Conservation (phyloP, 1,139 yeast genomes). For the Debaryomyces subglobosus region DNA sequence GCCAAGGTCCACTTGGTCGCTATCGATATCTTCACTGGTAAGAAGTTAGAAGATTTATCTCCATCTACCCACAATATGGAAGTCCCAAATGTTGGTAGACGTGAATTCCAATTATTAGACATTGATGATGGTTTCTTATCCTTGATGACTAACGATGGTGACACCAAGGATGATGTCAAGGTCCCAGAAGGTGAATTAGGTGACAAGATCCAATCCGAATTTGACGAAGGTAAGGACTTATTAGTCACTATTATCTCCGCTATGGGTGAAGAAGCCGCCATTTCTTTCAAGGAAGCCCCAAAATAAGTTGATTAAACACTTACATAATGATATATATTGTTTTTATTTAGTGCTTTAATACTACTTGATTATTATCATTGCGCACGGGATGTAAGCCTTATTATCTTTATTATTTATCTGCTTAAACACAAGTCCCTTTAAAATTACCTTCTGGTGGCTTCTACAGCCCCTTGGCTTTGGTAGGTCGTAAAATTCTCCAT, state of each 20-base stretch:
- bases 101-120: constrained; percentile 95
- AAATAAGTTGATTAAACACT: constrained; percentile 33
- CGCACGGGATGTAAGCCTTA: neutral
- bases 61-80: constrained; percentile 99
- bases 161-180: constrained; percentile 98
- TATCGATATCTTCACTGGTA: constrained; percentile 97
- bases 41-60: constrained; percentile 99
- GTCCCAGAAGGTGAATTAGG: constrained; percentile 98
- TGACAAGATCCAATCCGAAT: constrained; percentile 85
- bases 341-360: neutral
- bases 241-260: constrained; percentile 94
- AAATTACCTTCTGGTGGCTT: neutral
- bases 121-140: constrained; percentile 98
- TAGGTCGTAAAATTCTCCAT: neutral
- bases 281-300: constrained; percentile 98
- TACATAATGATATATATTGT: constrained; percentile 2
- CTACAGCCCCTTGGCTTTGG: neutral
- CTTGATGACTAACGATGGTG: constrained; percentile 96
- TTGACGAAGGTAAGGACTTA: constrained; percentile 97
- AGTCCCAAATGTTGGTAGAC: constrained; percentile 96
- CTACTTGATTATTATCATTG: neutral
- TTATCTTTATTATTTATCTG: neutral
- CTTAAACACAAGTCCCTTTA: neutral
- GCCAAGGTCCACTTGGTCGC: constrained; percentile 99
- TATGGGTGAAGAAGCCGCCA: constrained; percentile 99